Percentiles rank a stretch among this genome's conserved stretches.
These are phyloP conservation scores for Annulohypoxylon nitens DNA, from an alignment of 495 filamentous ascomycete species.

Conservation along the genomic window DNA sequence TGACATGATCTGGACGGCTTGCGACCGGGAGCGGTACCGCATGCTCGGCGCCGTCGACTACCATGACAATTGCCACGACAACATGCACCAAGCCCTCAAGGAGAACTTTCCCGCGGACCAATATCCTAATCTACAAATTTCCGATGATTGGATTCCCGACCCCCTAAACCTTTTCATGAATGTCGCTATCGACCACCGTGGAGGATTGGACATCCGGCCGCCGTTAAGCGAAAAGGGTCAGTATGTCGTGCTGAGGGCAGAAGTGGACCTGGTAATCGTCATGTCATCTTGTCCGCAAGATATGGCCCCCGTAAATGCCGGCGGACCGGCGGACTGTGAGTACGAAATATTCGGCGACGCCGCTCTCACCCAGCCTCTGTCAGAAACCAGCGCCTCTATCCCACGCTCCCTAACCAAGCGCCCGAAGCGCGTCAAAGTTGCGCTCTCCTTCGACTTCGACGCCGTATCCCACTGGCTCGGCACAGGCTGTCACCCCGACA, in stretches of 20 bases:
- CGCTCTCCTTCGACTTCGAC: not conserved
- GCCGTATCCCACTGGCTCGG: not conserved
- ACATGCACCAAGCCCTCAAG: not conserved
- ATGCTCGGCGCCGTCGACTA: not conserved
- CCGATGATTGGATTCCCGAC: not conserved
- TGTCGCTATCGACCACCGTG: not conserved
- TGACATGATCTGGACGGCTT: not conserved
- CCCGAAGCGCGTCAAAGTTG: not conserved
- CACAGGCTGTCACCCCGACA: not conserved
- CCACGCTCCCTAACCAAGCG: not conserved
- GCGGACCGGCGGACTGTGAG: not conserved
- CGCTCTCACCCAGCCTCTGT: not conserved
- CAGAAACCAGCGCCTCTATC: not conserved
- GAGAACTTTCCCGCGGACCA: not conserved
- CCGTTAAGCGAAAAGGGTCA: not conserved
- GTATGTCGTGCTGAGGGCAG: not conserved
- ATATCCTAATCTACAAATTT: not conserved
- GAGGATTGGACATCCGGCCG: not conserved
- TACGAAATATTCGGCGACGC: not conserved
- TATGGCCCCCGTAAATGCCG: not conserved
- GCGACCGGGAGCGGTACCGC: not conserved
- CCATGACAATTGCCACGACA: not conserved
- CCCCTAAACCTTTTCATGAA: not conserved
- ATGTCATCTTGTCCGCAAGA: not conserved
- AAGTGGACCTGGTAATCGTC: not conserved